Base-by-base conservation (phyloP, 192 early-diverging fungal genomes). In the Entrophospora sp. region DNA sequence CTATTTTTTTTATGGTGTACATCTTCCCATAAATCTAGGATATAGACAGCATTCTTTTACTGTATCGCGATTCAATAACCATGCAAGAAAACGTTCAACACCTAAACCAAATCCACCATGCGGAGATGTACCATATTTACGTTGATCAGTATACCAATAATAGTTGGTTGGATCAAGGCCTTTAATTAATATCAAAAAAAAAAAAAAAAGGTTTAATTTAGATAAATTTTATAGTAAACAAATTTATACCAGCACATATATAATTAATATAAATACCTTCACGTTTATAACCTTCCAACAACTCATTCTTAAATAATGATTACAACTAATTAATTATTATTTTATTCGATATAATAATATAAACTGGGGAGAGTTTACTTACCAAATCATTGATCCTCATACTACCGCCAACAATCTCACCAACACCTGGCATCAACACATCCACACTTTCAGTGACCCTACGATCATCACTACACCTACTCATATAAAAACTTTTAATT, bases 401-500 rank as follows among this genome's bases (percentile, higher is more conserved):
- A 64, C 89, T 92, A 27, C 95, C 97, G 73, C 97, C 97, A 34
- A 94, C 89, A 81, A 99, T 94, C 81, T 99, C 97, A 65, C 97
- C 97, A 48, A 99, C 96, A 62, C 80, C 81, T 22, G 97, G 97
- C 89, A 99, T 97, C 77, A 99, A 81, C 36, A 99, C 87, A 76
- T 99, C 97, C 13, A 97, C 94, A 64, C 87, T 90, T 78, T 99
- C 97, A 6, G 97, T 99, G 46, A 97, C 83, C 14, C 86, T 75
- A 9, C 67, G 72, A 69, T 99, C 91, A 10, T 92, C 88, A 53
- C 79, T 74, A 71, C 88, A 91, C 35, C 87, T 77, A 77, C 96
- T 95, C 97, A 99, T 99, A 80, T 99, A 99, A 86, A 99, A 99
- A 5, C 87, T 80, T 87, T 99, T 99, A 78, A 98, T 95, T 49